Conservation (phyloP, 768 basidiomycete species). For the Podaxis sp. region DNA sequence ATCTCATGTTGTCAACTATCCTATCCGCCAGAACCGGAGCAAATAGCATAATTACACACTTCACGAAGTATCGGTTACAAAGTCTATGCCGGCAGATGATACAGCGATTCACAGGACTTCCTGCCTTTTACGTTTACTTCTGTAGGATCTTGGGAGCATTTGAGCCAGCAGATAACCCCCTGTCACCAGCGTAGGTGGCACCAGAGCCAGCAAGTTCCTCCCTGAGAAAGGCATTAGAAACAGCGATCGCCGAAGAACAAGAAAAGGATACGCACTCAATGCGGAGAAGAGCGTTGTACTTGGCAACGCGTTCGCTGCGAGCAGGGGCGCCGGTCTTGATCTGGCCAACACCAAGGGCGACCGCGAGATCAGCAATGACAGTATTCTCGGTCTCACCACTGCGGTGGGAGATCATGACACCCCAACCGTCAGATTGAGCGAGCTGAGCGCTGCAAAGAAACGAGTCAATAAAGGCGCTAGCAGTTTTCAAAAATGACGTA, state of each 20-base stretch:
- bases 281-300: slow-evolving; percentile 88
- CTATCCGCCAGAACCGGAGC: not conserved
- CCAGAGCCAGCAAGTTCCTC: slow-evolving; percentile 64
- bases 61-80: not conserved
- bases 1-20: not conserved
- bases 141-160: slow-evolving; percentile 70
- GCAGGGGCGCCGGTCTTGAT: slow-evolving; percentile 99
- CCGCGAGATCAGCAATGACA: slow-evolving; percentile 92
- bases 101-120: not conserved
- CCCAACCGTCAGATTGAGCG: slow-evolving; percentile 94
- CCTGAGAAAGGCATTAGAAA: slow-evolving; percentile 17
- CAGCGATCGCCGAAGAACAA: not conserved
- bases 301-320: slow-evolving; percentile 93
- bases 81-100: slow-evolving; percentile 3
- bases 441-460: slow-evolving; percentile 76
- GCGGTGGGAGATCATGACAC: slow-evolving; percentile 99
- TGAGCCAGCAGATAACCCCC: slow-evolving; percentile 77
- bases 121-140: slow-evolving; percentile 44
- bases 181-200: slow-evolving; percentile 71
- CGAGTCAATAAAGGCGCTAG: slow-evolving; percentile 3
- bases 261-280: slow-evolving; percentile 66
- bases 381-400: slow-evolving; percentile 99
- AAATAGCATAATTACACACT: not conserved
- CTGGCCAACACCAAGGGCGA: slow-evolving; percentile 89
- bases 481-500: slow-evolving; percentile 41